Base-by-base conservation (phyloP, 345 rosid genomes). In the Gossypium turneri region DNA sequence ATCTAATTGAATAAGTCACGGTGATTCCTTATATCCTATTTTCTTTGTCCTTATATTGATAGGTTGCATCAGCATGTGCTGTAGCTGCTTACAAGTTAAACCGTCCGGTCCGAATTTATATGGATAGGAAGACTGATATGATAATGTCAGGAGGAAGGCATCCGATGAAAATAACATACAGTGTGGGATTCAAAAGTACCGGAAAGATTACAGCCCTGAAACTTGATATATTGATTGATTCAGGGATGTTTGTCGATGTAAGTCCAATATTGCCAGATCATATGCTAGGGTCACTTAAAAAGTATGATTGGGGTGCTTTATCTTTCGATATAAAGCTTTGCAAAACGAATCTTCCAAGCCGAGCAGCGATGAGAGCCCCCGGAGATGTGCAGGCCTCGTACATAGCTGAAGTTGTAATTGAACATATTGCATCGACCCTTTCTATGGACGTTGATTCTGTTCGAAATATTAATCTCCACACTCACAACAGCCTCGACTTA, bases 131-230 rank as follows among this genome's bases (percentile, higher is more conserved):
- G 79, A 90, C 90, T 0, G 98, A 94, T 82, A 92, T 94, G 97
- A 76, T 94, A 76, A 86, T 87, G 86, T 84, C 92, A 10, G 97
- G 97, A 80, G 97, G 98, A 84, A 90, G 98, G 69, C 98, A 94
- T 80, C 97, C 97, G 0, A 88, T 94, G 94, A 85, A 91, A 74
- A 79, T 94, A 81, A 90, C 89, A 20, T 94, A 94, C 79, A 86
- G 79, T 76, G 94, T 91, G 6, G 98, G 97, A 41, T 94, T 89
- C 84, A 92, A 86, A 85, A 79, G 88, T 17, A 85, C 84, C 44
- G 94, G 97, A 27, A 94, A 94, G 82, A 82, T 94, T 63, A 92
- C 90, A 11, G 97, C 92, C 56, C 78, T 94, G 51, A 81, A 82
- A 71, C 82, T 91, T 41, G 85, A 77, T 12, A 78, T 92, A 67